phyloP scores from a whole-genome alignment of 225 moss, liverwort and hornwort species.

The Polytrichum formosum region DNA sequence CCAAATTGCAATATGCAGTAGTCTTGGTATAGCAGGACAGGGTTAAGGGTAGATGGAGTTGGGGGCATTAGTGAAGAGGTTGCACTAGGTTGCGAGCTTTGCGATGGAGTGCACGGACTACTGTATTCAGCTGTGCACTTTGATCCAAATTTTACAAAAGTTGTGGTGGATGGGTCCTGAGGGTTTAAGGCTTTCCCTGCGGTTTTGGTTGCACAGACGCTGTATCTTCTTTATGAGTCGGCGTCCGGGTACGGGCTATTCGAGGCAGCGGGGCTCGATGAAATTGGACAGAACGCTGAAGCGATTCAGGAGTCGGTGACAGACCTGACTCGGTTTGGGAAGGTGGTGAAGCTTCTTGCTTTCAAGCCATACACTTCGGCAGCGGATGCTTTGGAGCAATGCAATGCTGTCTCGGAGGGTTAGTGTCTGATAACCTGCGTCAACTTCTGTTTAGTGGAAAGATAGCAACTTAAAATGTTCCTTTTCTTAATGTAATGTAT shows the following conservation, averaged over 20 bases:
- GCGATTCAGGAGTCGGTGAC: constrained; percentile 83
- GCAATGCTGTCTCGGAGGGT: constrained; percentile 89
- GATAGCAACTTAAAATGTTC: no score
- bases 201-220: constrained; percentile 22
- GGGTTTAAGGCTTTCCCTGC: neutral
- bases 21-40: no score
- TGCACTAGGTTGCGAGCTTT: no score
- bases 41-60: no score
- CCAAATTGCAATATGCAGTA: no score
- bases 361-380: constrained; percentile 90
- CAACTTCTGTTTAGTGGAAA: no score
- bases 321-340: constrained; percentile 81
- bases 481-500: no score
- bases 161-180: neutral
- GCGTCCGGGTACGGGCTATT: constrained; percentile 86
- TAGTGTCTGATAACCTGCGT: neutral
- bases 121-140: no score
- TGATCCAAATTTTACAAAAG: no score
- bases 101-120: no score
- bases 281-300: constrained; percentile 86
- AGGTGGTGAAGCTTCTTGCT: constrained; percentile 71
- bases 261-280: constrained; percentile 79
- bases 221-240: constrained; percentile 84
- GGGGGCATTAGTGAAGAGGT: no score
- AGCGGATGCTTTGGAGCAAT: constrained; percentile 86